Percentiles rank a stretch among this genome's conserved stretches.
phyloP scores from a whole-genome alignment of 177 flowering plant species.

The Tripterygium wilfordii region DNA sequence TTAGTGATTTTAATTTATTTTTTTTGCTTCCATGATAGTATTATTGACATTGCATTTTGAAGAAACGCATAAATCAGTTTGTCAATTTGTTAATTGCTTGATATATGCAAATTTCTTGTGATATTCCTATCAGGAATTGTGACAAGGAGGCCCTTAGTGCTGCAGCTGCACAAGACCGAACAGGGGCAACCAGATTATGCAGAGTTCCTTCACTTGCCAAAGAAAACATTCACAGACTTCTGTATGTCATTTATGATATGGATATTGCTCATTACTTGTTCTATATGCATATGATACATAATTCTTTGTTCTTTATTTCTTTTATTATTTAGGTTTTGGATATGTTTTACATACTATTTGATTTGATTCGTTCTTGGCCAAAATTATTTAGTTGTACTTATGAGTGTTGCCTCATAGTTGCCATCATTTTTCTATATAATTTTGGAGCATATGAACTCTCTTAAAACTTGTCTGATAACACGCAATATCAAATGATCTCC shows the following conservation, averaged over 20 bases:
- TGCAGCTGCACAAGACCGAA: slow-evolving; percentile 51
- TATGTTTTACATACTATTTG: no score
- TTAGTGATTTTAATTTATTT: slow-evolving; percentile 8
- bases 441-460: no score
- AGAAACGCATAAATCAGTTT: not conserved
- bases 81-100: not conserved
- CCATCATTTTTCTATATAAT: no score
- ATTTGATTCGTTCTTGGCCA: no score
- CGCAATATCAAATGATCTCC: no score
- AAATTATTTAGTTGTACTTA: no score
- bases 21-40: not conserved
- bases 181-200: slow-evolving; percentile 41
- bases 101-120: not conserved
- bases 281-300: not conserved
- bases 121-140: slow-evolving; percentile 39
- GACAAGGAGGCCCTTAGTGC: slow-evolving; percentile 56
- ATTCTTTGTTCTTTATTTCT: no score
- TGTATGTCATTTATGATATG: slow-evolving; percentile 17
- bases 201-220: slow-evolving; percentile 45
- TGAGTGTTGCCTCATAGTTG: no score
- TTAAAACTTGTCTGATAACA: no score
- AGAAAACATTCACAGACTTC: slow-evolving; percentile 43
- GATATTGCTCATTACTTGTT: not conserved
- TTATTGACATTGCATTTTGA: not conserved
- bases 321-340: not conserved